Percentiles rank a stretch among this genome's conserved stretches.
Conservation (phyloP, 352 stramenopile species). For the Pilasporangium apinafurcum region DNA sequence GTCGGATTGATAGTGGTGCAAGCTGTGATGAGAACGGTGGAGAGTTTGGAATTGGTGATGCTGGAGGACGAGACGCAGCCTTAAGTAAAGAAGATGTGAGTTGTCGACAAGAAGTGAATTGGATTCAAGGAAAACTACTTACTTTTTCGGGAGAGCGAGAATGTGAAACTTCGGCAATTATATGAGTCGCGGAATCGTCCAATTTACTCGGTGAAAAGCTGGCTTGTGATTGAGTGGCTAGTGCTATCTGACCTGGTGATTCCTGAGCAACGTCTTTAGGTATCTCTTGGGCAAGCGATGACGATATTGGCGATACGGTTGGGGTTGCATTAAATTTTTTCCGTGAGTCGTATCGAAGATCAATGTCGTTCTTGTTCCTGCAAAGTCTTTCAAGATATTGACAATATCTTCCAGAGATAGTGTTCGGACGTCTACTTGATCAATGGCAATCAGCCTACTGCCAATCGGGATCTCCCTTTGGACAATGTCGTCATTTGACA, state of each 20-base stretch:
- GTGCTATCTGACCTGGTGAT: too few species aligned
- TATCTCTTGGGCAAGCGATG: too few species aligned
- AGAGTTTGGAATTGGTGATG: too few species aligned
- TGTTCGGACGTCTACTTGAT: slow-evolving; percentile 32
- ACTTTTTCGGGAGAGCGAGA: too few species aligned
- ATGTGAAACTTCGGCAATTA: too few species aligned
- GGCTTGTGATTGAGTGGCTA: too few species aligned
- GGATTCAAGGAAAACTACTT: too few species aligned
- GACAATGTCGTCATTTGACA: slow-evolving; percentile 7
- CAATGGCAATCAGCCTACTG: slow-evolving; percentile 42
- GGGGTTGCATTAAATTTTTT: neutral
- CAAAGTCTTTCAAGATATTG: slow-evolving; percentile 21
- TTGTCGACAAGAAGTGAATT: too few species aligned
- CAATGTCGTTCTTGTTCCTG: slow-evolving; percentile 13
- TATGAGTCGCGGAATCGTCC: too few species aligned
- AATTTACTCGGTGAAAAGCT: too few species aligned
- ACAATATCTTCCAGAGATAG: slow-evolving; percentile 26
- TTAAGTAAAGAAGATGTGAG: neutral
- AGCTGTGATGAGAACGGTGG: slow-evolving; percentile 7
- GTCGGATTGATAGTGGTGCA: slow-evolving; percentile 12
- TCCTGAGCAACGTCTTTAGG: too few species aligned
- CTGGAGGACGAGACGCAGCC: neutral
- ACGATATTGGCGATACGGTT: neutral
- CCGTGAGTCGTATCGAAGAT: slow-evolving; percentile 24
- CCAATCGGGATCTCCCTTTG: slow-evolving; percentile 20